Evolutionary conservation across 441 rosid species (phyloP).

Genomic region (Adansonia gregorii): DNA sequence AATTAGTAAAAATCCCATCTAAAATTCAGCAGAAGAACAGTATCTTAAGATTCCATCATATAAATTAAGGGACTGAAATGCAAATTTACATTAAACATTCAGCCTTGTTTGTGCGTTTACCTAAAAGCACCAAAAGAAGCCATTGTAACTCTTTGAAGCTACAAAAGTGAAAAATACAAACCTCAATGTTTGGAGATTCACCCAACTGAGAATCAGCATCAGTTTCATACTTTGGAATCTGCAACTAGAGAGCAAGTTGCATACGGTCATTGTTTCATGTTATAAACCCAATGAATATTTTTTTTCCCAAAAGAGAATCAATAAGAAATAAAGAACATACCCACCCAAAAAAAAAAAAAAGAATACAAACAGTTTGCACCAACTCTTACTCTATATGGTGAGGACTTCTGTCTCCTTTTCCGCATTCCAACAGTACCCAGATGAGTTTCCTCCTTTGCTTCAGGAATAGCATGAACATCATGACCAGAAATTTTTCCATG

Average conservation of each 20-base stretch:
- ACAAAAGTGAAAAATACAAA: constrained; percentile 36
- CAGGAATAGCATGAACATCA: constrained; percentile 42
- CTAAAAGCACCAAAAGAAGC: constrained; percentile 15
- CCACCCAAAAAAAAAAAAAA: not conserved
- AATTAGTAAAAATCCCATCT: not conserved
- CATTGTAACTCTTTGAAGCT: constrained; percentile 14
- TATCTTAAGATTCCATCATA: constrained; percentile 20
- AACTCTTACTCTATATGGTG: constrained; percentile 59
- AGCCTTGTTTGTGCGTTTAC: not conserved
- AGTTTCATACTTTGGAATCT: constrained; percentile 63
- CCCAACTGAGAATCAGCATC: constrained; percentile 42
- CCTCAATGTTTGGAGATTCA: constrained; percentile 62
- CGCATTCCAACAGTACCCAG: constrained; percentile 45
- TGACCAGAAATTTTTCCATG: constrained; percentile 41
- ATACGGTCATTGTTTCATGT: constrained; percentile 39
- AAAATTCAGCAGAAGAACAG: not conserved
- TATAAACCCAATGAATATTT: not conserved
- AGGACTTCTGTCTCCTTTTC: constrained; percentile 63
- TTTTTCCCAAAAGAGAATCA: not conserved
- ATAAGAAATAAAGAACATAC: not conserved
- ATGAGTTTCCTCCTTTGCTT: constrained; percentile 51
- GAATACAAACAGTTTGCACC: constrained; percentile 24
- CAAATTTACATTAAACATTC: not conserved
- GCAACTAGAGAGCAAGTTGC: constrained; percentile 41
- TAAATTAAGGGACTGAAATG: not conserved